Evolutionary conservation across 306 rosid genomes (phyloP), one percentile per base, ranked within the genome.

Genomic region (Prunus campanulata): DNA sequence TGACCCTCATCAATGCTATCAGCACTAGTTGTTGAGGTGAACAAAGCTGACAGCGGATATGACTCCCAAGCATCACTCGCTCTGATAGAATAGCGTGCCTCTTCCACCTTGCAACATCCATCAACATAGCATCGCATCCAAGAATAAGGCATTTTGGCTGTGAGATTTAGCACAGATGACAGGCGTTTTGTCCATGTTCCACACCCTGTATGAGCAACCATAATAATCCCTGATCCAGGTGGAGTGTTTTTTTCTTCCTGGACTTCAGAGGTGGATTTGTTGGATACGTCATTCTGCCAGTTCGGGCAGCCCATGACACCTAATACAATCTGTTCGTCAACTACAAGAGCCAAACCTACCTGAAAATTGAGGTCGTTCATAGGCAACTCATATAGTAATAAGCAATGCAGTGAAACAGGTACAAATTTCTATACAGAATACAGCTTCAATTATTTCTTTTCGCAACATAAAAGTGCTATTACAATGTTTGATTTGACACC

Each of bases 251-350:
- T 42, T 42, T 27, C 11, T 82, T 79, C 86, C 79, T 66, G 81
- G 25, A 82, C 64, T 59, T 85, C 81, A 66, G 80, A n/a, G 25
- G 77, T 72, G 42, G 75, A 54, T 72, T 85, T 86, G 68, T 75
- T 68, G 2, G 88, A 79, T 48, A 72, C 63, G 68, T 85, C 96
- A 49, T 77, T 78, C 72, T 64, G 78, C 97, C 97, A 92, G 88
- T 88, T 89, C 29, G 96, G 99, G 86, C 97, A 95, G 42, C 96
- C 97, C 97, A 95, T 95, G 74, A 92, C 88, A 74, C 96, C 96
- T 49, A 89, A 35, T 22, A 83, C 91, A 83, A 86, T 73, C 86
- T 90, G 88, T 75, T 93, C 93, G 47, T 92, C 97, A 78, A 95
- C 97, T 77, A 89, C 90, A 60, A 92, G 96, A 57, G 97, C 92